Evolutionary conservation across 2,329 filamentous ascomycete genomes (phyloP).

Genomic region (Ophiostoma sp.): DNA sequence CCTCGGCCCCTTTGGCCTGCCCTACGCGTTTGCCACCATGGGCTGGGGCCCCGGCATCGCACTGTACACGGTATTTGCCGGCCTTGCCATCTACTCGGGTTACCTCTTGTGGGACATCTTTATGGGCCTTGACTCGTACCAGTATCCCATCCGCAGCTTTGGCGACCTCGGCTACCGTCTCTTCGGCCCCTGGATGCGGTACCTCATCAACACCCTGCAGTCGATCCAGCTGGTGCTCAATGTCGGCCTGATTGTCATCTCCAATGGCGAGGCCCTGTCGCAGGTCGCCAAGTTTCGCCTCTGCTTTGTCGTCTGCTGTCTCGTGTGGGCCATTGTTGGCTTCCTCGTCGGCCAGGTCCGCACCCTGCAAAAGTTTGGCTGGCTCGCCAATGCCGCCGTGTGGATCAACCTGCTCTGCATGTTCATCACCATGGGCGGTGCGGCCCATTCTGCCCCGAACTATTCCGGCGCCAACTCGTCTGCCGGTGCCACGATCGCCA

Average conservation of each 20-base stretch:
- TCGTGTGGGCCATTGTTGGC: conserved; percentile 47
- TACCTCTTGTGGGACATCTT: conserved; percentile 44
- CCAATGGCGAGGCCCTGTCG: conserved; percentile 49
- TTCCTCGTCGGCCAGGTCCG: conserved; percentile 52
- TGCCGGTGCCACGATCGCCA: conserved; percentile 31
- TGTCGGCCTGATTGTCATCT: conserved; percentile 48
- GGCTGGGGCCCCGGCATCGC: conserved; percentile 39
- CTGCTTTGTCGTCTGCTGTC: conserved; percentile 49
- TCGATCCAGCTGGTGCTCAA: conserved; percentile 46
- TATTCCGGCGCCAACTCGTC: conserved; percentile 35
- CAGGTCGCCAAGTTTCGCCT: conserved; percentile 46
- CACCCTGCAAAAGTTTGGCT: conserved; percentile 49
- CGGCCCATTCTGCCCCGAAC: conserved; percentile 46
- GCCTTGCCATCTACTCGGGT: conserved; percentile 40
- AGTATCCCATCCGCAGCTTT: conserved; percentile 43
- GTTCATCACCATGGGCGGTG: conserved; percentile 51
- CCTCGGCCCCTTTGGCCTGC: conserved; percentile 40
- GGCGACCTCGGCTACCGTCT: conserved; percentile 46
- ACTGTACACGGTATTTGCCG: conserved; percentile 42
- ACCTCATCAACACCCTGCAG: conserved; percentile 46
- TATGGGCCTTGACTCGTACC: conserved; percentile 42
- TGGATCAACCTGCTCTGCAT: conserved; percentile 53
- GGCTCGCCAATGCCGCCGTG: conserved; percentile 50
- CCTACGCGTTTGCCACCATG: conserved; percentile 31
- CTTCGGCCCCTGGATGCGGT: conserved; percentile 41